phyloP scores from a whole-genome alignment of 306 rosid genomes.

The Sphenostylis stenocarpa region DNA sequence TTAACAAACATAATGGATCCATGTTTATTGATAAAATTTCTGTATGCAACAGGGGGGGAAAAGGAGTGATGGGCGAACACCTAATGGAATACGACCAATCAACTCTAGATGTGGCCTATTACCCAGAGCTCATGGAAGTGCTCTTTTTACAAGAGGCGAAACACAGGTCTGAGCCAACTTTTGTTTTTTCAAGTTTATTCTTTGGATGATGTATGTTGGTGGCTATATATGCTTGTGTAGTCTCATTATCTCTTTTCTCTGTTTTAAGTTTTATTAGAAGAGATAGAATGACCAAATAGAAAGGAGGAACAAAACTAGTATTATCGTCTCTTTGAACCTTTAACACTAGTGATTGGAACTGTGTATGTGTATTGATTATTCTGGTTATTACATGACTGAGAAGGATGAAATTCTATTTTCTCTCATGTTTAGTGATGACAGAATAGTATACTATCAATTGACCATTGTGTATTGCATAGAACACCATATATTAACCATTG shows the following conservation, averaged over 20 bases:
- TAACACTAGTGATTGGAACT: neutral
- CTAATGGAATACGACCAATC: conserved; percentile 76
- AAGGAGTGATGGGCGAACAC: conserved; percentile 93
- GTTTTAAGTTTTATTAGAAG: conserved; percentile 6
- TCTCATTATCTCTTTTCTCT: neutral
- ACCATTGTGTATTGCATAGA: neutral
- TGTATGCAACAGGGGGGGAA: conserved; percentile 67
- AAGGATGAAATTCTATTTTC: conserved; percentile 1
- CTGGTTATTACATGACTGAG: neutral
- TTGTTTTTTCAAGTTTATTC: conserved; percentile 27
- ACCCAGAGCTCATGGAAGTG: conserved; percentile 98
- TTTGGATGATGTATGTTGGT: conserved; percentile 12
- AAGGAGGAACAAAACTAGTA: neutral
- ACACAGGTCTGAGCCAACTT: conserved; percentile 70
- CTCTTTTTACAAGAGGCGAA: conserved; percentile 97
- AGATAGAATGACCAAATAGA: neutral
- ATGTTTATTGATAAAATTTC: conserved; percentile 22
- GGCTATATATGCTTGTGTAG: conserved; percentile 16
- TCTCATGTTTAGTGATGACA: conserved; percentile 5
- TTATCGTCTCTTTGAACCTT: neutral
- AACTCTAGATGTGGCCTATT: conserved; percentile 81
- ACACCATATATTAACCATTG: too few relatives aligned
- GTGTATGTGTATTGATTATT: neutral
- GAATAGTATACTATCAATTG: conserved; percentile 7
- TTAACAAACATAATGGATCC: conserved; percentile 10